phyloP scores from a whole-genome alignment of 164 flowering plant genomes.

The Chimonanthus praecox region DNA sequence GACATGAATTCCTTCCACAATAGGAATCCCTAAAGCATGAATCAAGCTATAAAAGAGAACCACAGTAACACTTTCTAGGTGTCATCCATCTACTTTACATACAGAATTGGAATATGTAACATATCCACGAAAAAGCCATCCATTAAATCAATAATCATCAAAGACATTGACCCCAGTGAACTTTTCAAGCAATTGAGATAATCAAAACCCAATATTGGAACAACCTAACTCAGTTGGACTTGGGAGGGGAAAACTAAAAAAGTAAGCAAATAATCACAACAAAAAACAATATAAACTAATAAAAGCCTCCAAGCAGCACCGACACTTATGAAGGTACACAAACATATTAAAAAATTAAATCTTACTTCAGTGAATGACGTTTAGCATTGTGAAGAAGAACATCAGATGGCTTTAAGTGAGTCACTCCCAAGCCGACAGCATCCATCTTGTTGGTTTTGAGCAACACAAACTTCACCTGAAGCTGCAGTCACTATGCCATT shows the following conservation, averaged over 20 bases:
- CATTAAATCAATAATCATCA: neutral
- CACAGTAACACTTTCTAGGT: neutral
- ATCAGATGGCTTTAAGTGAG: neutral
- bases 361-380: neutral
- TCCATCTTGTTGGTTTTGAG: conserved; percentile 2
- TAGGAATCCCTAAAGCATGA: neutral
- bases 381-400: neutral
- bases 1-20: neutral
- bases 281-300: too few relatives aligned
- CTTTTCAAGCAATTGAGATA: neutral
- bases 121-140: too few relatives aligned
- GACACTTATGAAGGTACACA: neutral
- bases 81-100: neutral
- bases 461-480: conserved; percentile 1
- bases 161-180: neutral
- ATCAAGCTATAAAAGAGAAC: neutral
- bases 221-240: too few relatives aligned
- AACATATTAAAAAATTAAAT: neutral
- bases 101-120: neutral
- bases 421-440: neutral
- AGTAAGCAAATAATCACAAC: neutral
- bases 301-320: too few relatives aligned
- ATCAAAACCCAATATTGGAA: neutral
- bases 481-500: neutral
- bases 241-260: neutral